A percentile compares a stretch with the other conserved stretches of the same genome.
phyloP scores from a whole-genome alignment of 139 green algal genomes.

The Chlamydomonas eustigma region DNA sequence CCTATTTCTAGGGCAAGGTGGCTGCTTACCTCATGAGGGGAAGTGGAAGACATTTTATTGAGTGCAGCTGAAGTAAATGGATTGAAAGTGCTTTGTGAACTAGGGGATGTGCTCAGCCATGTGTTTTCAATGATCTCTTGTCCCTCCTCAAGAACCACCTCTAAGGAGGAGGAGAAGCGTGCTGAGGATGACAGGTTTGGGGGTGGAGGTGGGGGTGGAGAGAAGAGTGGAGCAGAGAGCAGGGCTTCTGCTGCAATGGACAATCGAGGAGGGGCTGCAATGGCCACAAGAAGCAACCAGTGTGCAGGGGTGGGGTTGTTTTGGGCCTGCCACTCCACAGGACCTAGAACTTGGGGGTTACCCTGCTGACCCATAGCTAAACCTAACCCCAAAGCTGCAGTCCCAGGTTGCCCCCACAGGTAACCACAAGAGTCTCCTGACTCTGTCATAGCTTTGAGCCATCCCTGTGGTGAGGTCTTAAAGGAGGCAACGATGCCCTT shows the following conservation, averaged over 20 bases:
- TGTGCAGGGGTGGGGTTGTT: not conserved
- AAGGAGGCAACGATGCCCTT: not conserved
- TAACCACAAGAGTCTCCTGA: not conserved
- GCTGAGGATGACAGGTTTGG: no score
- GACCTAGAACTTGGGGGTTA: not conserved
- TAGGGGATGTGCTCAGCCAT: no score
- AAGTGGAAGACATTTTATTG: no score
- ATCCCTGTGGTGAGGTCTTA: not conserved
- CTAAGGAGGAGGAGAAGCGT: no score
- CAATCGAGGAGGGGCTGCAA: not conserved
- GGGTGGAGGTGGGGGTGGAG: not conserved
- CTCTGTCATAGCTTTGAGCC: not conserved
- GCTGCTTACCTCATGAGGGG: no score
- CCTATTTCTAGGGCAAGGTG: no score
- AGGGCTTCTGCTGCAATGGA: not conserved
- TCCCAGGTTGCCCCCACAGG: not conserved
- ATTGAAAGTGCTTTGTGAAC: no score
- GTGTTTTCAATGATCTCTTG: no score
- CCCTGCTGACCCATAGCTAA: not conserved
- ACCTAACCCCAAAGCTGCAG: not conserved
- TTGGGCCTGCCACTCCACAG: not conserved
- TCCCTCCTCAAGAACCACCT: no score
- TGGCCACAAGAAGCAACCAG: constrained; percentile 6
- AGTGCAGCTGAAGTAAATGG: no score
- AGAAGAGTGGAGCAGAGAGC: not conserved